phyloP scores from a whole-genome alignment of 2,329 filamentous ascomycete genomes.

The Aspergillus japonicus region DNA sequence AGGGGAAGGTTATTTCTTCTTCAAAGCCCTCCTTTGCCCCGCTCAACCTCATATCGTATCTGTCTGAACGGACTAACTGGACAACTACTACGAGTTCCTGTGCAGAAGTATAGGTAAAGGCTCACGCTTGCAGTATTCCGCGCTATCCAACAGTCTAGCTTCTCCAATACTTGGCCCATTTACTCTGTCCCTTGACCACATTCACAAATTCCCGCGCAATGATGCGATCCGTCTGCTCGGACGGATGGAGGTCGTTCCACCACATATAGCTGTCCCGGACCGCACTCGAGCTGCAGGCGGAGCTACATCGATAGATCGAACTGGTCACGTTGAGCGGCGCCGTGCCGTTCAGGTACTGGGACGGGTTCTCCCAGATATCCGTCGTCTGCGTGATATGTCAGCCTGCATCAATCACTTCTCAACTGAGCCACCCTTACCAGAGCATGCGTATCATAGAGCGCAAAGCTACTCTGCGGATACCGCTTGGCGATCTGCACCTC shows the following conservation, averaged over 20 bases:
- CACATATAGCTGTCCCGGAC: conserved; percentile 65
- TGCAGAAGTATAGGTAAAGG: no score
- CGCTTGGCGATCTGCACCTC: conserved; percentile 43
- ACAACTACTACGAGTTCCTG: no score
- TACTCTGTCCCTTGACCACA: conserved; percentile 50
- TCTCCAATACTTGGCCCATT: conserved; percentile 30
- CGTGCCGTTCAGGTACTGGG: conserved; percentile 60
- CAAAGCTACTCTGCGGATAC: conserved; percentile 59
- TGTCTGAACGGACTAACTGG: no score
- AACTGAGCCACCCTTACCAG: conserved; percentile 43
- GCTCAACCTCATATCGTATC: no score
- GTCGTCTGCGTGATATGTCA: conserved; percentile 13
- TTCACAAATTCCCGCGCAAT: conserved; percentile 58
- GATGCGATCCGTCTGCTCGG: conserved; percentile 59
- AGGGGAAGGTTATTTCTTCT: no score
- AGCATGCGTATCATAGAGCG: conserved; percentile 65
- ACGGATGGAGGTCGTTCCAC: conserved; percentile 73
- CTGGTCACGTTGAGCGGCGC: conserved; percentile 63
- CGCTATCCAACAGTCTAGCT: not conserved
- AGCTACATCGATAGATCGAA: conserved; percentile 57
- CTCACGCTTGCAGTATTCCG: no score
- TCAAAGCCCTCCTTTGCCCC: no score
- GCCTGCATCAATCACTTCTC: not conserved
- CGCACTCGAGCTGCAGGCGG: conserved; percentile 24
- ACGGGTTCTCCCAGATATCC: conserved; percentile 64